Conservation (phyloP, 441 rosid genomes). For the Populus hybrid region DNA sequence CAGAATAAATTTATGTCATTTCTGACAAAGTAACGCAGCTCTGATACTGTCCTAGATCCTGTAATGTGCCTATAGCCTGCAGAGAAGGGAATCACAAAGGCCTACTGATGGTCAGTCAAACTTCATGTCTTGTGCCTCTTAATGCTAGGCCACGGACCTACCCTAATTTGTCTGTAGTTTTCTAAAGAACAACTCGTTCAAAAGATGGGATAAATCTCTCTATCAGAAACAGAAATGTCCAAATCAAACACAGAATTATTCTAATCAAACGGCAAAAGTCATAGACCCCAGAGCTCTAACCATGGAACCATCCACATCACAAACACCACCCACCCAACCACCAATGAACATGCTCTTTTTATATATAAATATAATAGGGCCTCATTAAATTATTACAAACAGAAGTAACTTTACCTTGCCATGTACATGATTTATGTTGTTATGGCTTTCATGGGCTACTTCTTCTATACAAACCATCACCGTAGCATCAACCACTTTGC, state of each 20-base stretch:
- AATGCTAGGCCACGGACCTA: neutral
- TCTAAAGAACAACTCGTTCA: neutral
- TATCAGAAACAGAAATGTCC: neutral
- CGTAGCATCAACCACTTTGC: slow-evolving; percentile 3
- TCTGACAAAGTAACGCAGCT: neutral
- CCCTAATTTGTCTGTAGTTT: neutral
- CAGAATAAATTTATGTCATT: no score
- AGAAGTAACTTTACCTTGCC: slow-evolving; percentile 21
- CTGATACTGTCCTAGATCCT: neutral
- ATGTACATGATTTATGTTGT: slow-evolving; percentile 5
- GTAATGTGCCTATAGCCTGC: neutral
- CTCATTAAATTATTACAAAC: slow-evolving; percentile 13
- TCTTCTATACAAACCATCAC: neutral
- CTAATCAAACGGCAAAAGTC: slow-evolving; percentile 2
- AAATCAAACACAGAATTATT: neutral
- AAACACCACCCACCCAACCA: neutral
- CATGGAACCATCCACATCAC: neutral
- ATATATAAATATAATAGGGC: neutral
- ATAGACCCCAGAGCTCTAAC: neutral
- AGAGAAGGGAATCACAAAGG: neutral
- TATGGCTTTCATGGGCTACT: slow-evolving; percentile 4
- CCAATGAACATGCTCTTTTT: neutral
- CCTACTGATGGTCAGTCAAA: neutral
- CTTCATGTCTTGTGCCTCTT: neutral
- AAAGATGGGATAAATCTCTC: neutral